Conservation (phyloP, 768 basidiomycete species). For the Saitozyma podzolica region DNA sequence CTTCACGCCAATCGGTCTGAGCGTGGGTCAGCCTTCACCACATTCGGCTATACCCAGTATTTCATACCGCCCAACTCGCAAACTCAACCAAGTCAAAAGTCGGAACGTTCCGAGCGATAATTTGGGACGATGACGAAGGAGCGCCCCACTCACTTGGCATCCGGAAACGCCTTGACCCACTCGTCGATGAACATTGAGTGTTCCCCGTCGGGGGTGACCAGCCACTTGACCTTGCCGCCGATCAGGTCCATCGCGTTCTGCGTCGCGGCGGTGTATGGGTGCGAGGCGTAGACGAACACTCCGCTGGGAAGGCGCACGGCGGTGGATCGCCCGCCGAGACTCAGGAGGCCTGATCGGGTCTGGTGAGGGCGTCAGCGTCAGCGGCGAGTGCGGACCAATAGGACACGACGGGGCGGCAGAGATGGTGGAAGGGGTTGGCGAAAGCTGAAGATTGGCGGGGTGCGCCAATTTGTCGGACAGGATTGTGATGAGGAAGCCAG, state of each 20-base stretch:
- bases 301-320: conserved; percentile 66
- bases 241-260: conserved; percentile 64
- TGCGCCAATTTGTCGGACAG: not conserved
- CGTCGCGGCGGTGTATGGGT: conserved; percentile 67
- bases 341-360: conserved; percentile 65
- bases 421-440: not conserved
- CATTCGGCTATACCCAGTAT: not conserved
- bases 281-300: conserved; percentile 82
- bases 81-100: no score
- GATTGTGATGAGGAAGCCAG: not conserved
- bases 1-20: conserved; percentile 64
- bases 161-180: conserved; percentile 16
- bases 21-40: conserved; percentile 3
- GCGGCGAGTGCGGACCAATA: no score
- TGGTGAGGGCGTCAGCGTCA: conserved; percentile 47
- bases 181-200: conserved; percentile 51
- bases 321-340: conserved; percentile 79
- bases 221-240: conserved; percentile 56
- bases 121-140: not conserved
- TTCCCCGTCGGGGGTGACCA: conserved; percentile 53
- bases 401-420: not conserved
- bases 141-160: conserved; percentile 27
- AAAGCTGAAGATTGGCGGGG: not conserved
- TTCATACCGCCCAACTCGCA: no score
- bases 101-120: no score